phyloP scores from a whole-genome alignment of 2,329 filamentous ascomycete genomes.

The Penicillium sumatraense region DNA sequence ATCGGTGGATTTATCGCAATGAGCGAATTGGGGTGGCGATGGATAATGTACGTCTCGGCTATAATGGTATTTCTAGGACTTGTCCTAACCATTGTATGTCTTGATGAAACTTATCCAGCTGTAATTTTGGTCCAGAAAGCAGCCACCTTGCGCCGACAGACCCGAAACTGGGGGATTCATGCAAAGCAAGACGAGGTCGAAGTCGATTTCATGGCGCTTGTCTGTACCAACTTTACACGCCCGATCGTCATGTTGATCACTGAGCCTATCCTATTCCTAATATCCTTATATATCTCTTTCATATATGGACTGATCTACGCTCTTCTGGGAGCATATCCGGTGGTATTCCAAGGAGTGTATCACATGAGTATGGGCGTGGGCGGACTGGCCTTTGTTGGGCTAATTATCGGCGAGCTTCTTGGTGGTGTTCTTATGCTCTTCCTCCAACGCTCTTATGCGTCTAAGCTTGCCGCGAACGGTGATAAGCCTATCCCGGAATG shows the following conservation, averaged over 20 bases:
- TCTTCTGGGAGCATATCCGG: conserved; percentile 33
- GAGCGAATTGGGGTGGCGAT: conserved; percentile 55
- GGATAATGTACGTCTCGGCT: conserved; percentile 57
- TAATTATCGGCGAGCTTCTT: conserved; percentile 36
- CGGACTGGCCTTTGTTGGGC: conserved; percentile 34
- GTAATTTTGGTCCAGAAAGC: conserved; percentile 63
- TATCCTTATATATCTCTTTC: conserved; percentile 38
- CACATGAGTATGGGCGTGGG: conserved; percentile 37
- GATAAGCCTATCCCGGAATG: conserved; percentile 38
- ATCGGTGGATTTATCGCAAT: conserved; percentile 58
- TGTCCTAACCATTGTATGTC: conserved; percentile 54
- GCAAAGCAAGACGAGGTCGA: conserved; percentile 54
- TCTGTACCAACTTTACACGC: conserved; percentile 54
- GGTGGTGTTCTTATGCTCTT: conserved; percentile 32
- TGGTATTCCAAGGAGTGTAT: conserved; percentile 35
- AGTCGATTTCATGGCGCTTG: conserved; percentile 52
- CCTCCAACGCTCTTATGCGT: conserved; percentile 31
- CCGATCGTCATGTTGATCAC: conserved; percentile 45
- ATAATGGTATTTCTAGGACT: conserved; percentile 59
- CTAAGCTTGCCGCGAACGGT: conserved; percentile 34
- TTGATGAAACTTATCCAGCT: conserved; percentile 65
- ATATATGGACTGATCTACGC: conserved; percentile 39
- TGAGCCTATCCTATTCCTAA: conserved; percentile 44
- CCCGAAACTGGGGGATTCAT: conserved; percentile 12
- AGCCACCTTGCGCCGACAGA: conserved; percentile 56